Conservation (phyloP, 352 stramenopile genomes). For the Globisporangium megalacanthum region DNA sequence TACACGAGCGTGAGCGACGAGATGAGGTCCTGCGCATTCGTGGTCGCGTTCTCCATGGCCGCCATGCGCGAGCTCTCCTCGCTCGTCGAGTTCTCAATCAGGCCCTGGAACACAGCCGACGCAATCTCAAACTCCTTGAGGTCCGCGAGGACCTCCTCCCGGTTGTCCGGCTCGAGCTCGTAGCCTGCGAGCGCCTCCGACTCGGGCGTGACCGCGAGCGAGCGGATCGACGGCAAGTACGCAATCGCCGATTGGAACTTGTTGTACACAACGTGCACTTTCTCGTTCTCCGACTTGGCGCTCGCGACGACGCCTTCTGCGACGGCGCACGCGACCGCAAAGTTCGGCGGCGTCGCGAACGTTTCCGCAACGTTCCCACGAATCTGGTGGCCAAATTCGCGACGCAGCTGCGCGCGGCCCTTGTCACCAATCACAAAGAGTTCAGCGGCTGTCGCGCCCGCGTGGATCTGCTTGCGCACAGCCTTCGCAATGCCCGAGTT, state of each 20-base stretch:
- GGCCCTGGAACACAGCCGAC: conserved; percentile 91
- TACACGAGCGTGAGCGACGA: conserved; percentile 88
- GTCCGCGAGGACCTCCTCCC: conserved; percentile 95
- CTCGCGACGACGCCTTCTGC: conserved; percentile 79
- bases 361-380: conserved; percentile 80
- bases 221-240: conserved; percentile 92
- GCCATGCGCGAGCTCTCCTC: conserved; percentile 99
- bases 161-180: conserved; percentile 98
- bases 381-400: conserved; percentile 66
- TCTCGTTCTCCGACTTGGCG: conserved; percentile 86
- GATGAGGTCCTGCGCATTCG: conserved; percentile 98
- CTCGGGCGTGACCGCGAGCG: conserved; percentile 49
- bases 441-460: conserved; percentile 61
- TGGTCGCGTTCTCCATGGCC: conserved; percentile 99
- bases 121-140: conserved; percentile 94
- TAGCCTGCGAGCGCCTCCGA: conserved; percentile 88
- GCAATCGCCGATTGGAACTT: conserved; percentile 94
- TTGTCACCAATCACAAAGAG: conserved; percentile 97
- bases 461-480: conserved; percentile 78
- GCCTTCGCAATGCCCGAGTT: conserved; percentile 96
- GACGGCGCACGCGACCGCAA: conserved; percentile 90
- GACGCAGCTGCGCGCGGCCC: conserved; percentile 90
- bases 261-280: conserved; percentile 97
- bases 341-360: conserved; percentile 82
- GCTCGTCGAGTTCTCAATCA: conserved; percentile 97